phyloP scores from a whole-genome alignment of 73 alveolate species.

The Stentor coeruleus region DNA sequence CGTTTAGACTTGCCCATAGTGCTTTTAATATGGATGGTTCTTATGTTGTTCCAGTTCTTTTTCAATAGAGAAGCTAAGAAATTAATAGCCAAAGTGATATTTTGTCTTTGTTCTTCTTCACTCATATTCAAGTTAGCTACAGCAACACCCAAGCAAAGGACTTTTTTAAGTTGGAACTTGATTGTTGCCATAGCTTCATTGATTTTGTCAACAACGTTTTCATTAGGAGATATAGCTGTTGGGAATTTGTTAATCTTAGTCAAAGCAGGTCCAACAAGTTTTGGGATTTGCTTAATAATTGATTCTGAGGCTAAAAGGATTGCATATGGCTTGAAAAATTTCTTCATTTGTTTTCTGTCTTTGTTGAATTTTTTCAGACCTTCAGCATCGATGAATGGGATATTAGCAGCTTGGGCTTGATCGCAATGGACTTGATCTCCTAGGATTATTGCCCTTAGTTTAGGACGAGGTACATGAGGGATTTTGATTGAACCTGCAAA shows the following conservation, averaged over 20 bases:
- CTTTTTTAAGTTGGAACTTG: conserved; percentile 97
- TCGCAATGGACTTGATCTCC: conserved; percentile 99
- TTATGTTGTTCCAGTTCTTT: conserved; percentile 97
- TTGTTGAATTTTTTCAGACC: conserved; percentile 93
- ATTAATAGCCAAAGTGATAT: conserved; percentile 85
- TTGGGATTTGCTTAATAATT: conserved; percentile 93
- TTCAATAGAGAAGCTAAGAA: conserved; percentile 95
- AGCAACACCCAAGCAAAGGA: conserved; percentile 90
- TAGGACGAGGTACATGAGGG: conserved; percentile 96
- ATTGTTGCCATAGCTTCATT: conserved; percentile 93
- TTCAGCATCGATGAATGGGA: conserved; percentile 89
- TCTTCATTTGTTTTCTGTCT: conserved; percentile 95
- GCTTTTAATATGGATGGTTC: conserved; percentile 92
- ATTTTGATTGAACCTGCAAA: conserved; percentile 99
- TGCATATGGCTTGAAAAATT: conserved; percentile 95
- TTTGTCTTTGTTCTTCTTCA: conserved; percentile 94
- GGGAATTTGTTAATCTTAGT: conserved; percentile 97
- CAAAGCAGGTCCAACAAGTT: conserved; percentile 94
- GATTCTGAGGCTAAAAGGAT: conserved; percentile 94
- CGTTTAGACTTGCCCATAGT: conserved; percentile 97
- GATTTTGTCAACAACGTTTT: conserved; percentile 81
- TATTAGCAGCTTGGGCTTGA: conserved; percentile 86
- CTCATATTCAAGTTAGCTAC: conserved; percentile 89
- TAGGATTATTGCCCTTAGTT: conserved; percentile 96
- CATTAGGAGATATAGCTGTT: conserved; percentile 90